Evolutionary conservation across 192 early-diverging fungal species (phyloP).

Genomic region (Kappamyces sp.): DNA sequence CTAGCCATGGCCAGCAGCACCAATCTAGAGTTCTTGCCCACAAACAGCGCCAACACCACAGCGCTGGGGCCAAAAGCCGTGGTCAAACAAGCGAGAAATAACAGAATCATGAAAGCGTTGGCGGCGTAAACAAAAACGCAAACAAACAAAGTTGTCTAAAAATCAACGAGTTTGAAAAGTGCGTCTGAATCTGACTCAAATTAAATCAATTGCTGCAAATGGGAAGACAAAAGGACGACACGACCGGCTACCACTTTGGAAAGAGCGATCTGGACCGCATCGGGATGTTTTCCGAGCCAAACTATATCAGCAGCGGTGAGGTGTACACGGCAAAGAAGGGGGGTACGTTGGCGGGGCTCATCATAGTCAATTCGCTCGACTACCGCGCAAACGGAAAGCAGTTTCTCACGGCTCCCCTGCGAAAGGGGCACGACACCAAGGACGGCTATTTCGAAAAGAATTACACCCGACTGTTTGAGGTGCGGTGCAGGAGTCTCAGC

Average conservation of each 20-base stretch:
- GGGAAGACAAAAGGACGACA: conserved; percentile 10
- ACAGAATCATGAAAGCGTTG: neutral
- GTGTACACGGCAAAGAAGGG: conserved; percentile 28
- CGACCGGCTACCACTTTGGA: conserved; percentile 23
- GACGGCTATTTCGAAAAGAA: conserved; percentile 52
- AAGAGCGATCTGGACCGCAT: conserved; percentile 45
- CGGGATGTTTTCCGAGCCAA: conserved; percentile 47
- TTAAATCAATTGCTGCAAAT: neutral
- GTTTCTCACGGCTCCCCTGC: conserved; percentile 43
- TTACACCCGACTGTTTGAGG: conserved; percentile 47
- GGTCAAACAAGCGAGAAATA: neutral
- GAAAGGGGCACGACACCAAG: conserved; percentile 43
- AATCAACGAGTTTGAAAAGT: neutral
- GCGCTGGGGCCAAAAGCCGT: conserved; percentile 12
- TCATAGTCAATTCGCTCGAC: conserved; percentile 18
- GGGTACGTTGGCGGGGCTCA: conserved; percentile 18
- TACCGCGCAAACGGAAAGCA: conserved; percentile 47
- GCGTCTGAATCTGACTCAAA: neutral
- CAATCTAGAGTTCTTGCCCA: conserved; percentile 2
- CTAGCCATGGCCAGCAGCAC: conserved; percentile 1
- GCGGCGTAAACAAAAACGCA: neutral
- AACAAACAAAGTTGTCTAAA: conserved; percentile 2
- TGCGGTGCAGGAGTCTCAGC: neutral
- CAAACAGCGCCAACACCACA: conserved; percentile 6
- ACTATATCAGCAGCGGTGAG: conserved; percentile 43